These are phyloP conservation scores for Eimeria tenella DNA, from an alignment of 169 alveolate species.

Conservation along the genomic window DNA sequence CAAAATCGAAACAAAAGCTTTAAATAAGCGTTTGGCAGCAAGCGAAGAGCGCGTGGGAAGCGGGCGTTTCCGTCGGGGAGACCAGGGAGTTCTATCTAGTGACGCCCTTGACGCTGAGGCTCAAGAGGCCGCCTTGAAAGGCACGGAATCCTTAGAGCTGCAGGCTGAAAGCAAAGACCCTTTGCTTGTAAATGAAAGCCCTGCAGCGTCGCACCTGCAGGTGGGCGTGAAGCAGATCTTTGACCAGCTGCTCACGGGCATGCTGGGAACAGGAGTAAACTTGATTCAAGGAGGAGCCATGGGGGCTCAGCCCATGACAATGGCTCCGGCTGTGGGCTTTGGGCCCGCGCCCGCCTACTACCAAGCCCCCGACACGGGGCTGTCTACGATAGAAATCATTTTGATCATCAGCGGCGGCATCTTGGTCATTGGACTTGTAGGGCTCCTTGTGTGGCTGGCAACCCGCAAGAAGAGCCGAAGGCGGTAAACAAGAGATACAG, in stretches of 20 bases:
- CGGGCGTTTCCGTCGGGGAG: background rate
- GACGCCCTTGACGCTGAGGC: background rate
- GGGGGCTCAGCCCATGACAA: conserved; percentile 5
- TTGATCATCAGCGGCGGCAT: conserved; percentile 29
- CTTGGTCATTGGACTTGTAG: background rate
- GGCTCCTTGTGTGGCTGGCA: background rate
- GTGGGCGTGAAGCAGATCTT: background rate
- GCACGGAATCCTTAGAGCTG: background rate
- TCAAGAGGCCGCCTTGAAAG: background rate
- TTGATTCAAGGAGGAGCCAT: background rate
- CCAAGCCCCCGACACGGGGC: background rate
- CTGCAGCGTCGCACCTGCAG: background rate
- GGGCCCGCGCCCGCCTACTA: background rate
- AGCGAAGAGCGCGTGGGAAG: background rate
- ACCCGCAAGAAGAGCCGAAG: conserved; percentile 1
- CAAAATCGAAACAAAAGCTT: too few relatives aligned
- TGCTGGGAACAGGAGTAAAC: conserved; percentile 2
- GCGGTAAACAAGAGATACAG: background rate
- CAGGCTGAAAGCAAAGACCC: background rate
- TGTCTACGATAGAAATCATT: background rate
- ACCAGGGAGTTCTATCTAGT: background rate
- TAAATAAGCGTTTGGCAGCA: background rate
- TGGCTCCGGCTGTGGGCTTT: background rate
- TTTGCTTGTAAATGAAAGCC: background rate
- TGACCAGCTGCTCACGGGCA: background rate